phyloP scores from a whole-genome alignment of 768 basidiomycete genomes.

The Auriscalpium vulgare region DNA sequence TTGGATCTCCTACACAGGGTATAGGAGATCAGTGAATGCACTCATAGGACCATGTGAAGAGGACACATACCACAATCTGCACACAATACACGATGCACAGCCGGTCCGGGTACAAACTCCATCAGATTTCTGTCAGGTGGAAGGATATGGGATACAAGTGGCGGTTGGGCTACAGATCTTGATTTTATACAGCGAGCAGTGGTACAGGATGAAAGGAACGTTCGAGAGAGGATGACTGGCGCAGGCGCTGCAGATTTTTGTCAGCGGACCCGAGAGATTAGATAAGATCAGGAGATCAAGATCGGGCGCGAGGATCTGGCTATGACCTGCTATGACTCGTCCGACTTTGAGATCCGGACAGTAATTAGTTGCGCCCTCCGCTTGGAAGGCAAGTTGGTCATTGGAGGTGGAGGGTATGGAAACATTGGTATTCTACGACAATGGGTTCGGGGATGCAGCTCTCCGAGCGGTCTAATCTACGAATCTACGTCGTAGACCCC shows the following conservation, averaged over 20 bases:
- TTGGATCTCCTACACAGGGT: slow-evolving; percentile 56
- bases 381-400: too few relatives aligned
- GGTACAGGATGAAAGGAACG: background rate
- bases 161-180: background rate
- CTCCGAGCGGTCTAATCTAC: slow-evolving; percentile 6
- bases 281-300: background rate
- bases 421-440: too few relatives aligned
- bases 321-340: too few relatives aligned
- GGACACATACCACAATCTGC: slow-evolving; percentile 71
- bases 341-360: too few relatives aligned
- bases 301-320: too few relatives aligned
- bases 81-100: slow-evolving; percentile 78
- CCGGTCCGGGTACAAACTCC: slow-evolving; percentile 72
- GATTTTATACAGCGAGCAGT: background rate
- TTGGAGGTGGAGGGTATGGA: too few relatives aligned
- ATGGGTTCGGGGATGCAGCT: background rate
- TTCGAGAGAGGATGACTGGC: background rate
- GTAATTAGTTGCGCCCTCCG: too few relatives aligned
- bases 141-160: background rate
- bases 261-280: background rate
- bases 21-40: slow-evolving; percentile 3
- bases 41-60: background rate
- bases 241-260: background rate
- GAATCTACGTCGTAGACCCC: background rate
- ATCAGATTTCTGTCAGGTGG: slow-evolving; percentile 28